These are phyloP conservation scores for Plenodomus lindquistii DNA, from an alignment of 2,329 filamentous ascomycete species.

Conservation along the genomic window DNA sequence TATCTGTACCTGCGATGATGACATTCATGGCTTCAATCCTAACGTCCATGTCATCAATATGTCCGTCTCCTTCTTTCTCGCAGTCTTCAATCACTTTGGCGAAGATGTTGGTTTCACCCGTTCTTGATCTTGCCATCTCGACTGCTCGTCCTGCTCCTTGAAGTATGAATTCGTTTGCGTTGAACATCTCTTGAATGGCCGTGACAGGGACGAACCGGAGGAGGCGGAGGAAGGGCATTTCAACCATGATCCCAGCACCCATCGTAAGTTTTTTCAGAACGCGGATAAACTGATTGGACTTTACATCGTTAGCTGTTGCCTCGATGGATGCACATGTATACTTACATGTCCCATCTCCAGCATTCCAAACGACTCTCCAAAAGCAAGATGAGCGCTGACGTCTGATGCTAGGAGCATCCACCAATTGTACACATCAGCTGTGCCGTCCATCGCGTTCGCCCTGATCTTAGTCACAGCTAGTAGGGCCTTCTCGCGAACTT, in stretches of 20 bases:
- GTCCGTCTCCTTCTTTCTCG: slow-evolving; percentile 32
- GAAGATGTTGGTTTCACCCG: slow-evolving; percentile 38
- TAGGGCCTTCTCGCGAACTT: slow-evolving; percentile 38
- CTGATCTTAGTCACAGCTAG: slow-evolving; percentile 41
- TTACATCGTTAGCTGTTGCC: not conserved
- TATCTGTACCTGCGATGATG: slow-evolving; percentile 43
- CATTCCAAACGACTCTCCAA: slow-evolving; percentile 47
- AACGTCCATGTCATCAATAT: slow-evolving; percentile 40
- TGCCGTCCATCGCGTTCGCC: slow-evolving; percentile 21
- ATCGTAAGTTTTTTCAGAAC: slow-evolving; percentile 42
- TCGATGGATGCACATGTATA: no score
- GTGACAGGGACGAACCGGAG: slow-evolving; percentile 37
- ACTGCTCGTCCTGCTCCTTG: slow-evolving; percentile 36
- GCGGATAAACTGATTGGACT: slow-evolving; percentile 43
- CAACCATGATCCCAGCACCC: slow-evolving; percentile 42
- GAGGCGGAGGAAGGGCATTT: slow-evolving; percentile 41
- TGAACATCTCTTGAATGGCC: slow-evolving; percentile 39
- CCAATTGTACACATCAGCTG: slow-evolving; percentile 43
- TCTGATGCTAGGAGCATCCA: slow-evolving; percentile 48
- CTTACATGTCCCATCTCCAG: slow-evolving; percentile 44
- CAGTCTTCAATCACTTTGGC: slow-evolving; percentile 38
- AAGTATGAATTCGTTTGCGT: slow-evolving; percentile 39
- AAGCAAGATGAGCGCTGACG: slow-evolving; percentile 41
- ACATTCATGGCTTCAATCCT: slow-evolving; percentile 38
- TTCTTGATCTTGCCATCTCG: slow-evolving; percentile 33